Conservation (phyloP, 371 early-diverging fungal species). For the Syncephalastrum monosporum region DNA sequence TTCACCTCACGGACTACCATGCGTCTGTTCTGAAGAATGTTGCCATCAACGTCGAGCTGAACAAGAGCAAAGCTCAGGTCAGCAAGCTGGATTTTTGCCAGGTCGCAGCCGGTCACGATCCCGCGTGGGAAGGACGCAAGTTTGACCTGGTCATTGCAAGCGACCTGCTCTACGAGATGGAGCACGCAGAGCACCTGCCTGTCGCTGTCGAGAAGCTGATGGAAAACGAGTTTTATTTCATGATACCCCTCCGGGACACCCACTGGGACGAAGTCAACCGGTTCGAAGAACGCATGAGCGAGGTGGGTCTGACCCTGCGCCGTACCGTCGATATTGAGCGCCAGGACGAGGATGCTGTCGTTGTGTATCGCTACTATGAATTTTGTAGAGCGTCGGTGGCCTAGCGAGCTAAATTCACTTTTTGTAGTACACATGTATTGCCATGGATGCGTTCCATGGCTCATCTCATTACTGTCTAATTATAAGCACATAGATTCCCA, state of each 20-base stretch:
- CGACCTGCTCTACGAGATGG: conserved; percentile 50
- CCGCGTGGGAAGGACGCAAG: conserved; percentile 21
- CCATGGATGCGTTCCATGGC: no score
- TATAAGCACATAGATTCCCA: no score
- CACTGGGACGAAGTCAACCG: conserved; percentile 37
- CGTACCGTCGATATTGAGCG: conserved; percentile 21
- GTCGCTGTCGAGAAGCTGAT: conserved; percentile 36
- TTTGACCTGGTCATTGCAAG: conserved; percentile 47
- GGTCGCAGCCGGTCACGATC: conserved; percentile 19
- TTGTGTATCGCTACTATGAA: conserved; percentile 41
- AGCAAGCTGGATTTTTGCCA: conserved; percentile 43
- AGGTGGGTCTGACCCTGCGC: conserved; percentile 21
- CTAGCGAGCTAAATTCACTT: no score
- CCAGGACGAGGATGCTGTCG: conserved; percentile 42
- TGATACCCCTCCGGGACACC: conserved; percentile 43
- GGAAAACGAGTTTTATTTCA: conserved; percentile 42
- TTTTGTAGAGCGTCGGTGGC: conserved; percentile 7
- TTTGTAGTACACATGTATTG: no score
- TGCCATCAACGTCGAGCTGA: conserved; percentile 37
- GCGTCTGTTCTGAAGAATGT: conserved; percentile 45
- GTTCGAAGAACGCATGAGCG: conserved; percentile 37
- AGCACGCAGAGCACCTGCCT: conserved; percentile 44
- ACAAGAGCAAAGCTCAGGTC: conserved; percentile 26
- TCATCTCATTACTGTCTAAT: no score
- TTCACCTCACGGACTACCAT: conserved; percentile 48